phyloP scores from a whole-genome alignment of 495 filamentous ascomycete genomes.

The Xylaria nigripes region DNA sequence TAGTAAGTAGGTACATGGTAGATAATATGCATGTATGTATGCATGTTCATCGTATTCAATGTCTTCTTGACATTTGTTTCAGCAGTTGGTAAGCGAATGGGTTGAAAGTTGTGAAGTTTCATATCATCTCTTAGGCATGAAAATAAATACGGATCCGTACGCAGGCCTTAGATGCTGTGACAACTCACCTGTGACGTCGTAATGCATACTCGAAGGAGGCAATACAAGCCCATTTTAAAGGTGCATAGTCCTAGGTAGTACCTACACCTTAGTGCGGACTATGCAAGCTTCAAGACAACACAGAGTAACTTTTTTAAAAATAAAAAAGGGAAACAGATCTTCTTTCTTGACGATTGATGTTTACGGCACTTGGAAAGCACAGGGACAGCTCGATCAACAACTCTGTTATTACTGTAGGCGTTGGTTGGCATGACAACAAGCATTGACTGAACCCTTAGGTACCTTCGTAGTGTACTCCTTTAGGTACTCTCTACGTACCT shows the following conservation, averaged over 20 bases:
- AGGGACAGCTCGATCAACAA: too few species aligned
- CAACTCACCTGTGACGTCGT: conserved; percentile 14
- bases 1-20: too few species aligned
- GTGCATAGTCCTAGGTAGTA: background rate
- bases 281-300: background rate
- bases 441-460: background rate
- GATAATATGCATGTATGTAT: conserved; percentile 3
- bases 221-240: background rate
- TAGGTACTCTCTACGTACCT: too few species aligned
- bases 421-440: background rate
- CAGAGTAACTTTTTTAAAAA: too few species aligned
- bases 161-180: conserved; percentile 2
- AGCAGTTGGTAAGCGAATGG: conserved; percentile 23
- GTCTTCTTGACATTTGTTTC: conserved; percentile 26
- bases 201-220: conserved; percentile 2
- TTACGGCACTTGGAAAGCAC: too few species aligned
- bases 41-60: conserved; percentile 15
- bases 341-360: background rate
- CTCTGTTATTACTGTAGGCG: too few species aligned
- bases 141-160: background rate
- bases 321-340: background rate
- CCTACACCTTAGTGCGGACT: background rate
- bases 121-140: conserved; percentile 10
- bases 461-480: too few species aligned
- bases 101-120: conserved; percentile 15